phyloP scores from a whole-genome alignment of 129 eudicot genomes.

The Flaveria linearis region DNA sequence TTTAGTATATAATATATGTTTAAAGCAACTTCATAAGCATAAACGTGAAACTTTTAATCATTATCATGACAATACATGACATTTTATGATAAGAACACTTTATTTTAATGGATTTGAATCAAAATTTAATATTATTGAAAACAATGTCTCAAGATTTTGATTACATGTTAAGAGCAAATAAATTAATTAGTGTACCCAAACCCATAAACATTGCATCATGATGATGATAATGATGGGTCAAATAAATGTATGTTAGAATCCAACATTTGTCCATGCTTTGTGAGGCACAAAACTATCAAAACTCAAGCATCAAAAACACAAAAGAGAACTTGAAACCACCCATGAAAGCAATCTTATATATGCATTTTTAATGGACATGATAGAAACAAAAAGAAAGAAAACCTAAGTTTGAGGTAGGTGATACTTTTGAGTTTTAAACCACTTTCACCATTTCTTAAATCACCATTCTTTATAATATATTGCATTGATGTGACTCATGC shows the following conservation, averaged over 20 bases:
- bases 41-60: not conserved
- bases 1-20: not conserved
- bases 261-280: conserved; percentile 37
- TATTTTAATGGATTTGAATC: not conserved
- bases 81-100: conserved; percentile 15
- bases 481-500: conserved; percentile 20
- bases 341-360: conserved; percentile 32
- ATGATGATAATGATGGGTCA: conserved; percentile 34
- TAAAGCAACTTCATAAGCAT: not conserved
- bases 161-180: conserved; percentile 4
- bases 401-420: conserved; percentile 24
- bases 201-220: conserved; percentile 35
- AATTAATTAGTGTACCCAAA: conserved; percentile 15
- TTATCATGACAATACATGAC: conserved; percentile 29
- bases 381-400: conserved; percentile 38
- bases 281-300: conserved; percentile 37
- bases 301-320: conserved; percentile 30
- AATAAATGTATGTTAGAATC: conserved; percentile 32
- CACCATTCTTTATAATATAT: no score
- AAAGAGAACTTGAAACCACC: conserved; percentile 13
- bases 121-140: conserved; percentile 10
- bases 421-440: conserved; percentile 31
- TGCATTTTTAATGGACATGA: conserved; percentile 31
- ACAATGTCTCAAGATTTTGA: conserved; percentile 27
- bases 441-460: conserved; percentile 11